Base-by-base conservation (phyloP, 83 land plant species). In the Picea abies region DNA sequence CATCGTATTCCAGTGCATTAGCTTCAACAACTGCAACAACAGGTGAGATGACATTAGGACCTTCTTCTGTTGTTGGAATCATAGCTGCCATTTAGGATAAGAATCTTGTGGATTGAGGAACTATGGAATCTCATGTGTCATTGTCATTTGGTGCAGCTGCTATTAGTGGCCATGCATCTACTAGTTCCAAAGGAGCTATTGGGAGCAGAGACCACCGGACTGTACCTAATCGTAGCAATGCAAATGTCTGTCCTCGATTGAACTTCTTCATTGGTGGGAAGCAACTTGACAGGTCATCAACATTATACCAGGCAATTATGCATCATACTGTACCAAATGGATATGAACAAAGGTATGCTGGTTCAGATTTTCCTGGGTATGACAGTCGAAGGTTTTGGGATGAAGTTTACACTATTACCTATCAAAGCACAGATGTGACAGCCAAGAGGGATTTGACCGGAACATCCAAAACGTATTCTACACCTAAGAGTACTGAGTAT, bases 391-490 rank as follows among this genome's bases (percentile, higher is more conserved):
- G 91, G 26, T 81, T 94, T 67, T 97, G 98, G 97, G 89, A 84
- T 81, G 88, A 92, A 82, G 89, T 87, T 26, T 85, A 95, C 80
- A 91, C 84, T 62, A 75, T 96, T 29, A 83, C 91, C 6, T 96
- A 90, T 66, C 89, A 86, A 79, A 87, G 83, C 62, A 87, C 83
- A 35, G 87, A 78, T 17, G 47, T 62, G 64, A 15, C 83, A 60
- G 56, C 83, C 20, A 79, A 78, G 23, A 73, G 76, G 11, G 5
- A 75, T 75, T 25, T 66, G 58, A 44, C 29, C n/a, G 62, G 60
- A 70, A 22, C 19, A 5, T 23, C 10, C 17, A 29, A 82, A 58
- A 82, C 25, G 60, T 15, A 26, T 70, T 68, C 39, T 35, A 25
- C 79, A 11, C 19, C 63, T 58, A 69, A 35, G 73, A 81, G 11